Evolutionary conservation across 352 stramenopile species (phyloP).

Genomic region (Elongisporangium undulatum): DNA sequence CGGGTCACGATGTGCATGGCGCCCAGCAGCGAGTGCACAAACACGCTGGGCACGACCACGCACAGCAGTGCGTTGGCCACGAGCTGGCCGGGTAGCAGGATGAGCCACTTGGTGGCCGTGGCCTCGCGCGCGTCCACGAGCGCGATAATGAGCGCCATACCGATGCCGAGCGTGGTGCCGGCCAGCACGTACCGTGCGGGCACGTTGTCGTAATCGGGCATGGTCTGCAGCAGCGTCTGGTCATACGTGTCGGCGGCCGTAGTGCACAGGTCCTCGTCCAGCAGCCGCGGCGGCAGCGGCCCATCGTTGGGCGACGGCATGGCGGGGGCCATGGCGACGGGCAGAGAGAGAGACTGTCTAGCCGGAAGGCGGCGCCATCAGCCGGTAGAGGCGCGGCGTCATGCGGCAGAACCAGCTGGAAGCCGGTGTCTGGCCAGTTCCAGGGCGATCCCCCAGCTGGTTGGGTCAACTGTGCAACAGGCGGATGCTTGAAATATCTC

Average conservation of each 20-base stretch:
- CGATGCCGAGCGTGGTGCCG: constrained; percentile 8
- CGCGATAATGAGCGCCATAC: constrained; percentile 17
- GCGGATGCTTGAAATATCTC: not conserved
- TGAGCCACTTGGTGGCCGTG: constrained; percentile 6
- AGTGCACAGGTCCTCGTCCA: not conserved
- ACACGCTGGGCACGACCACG: constrained; percentile 30
- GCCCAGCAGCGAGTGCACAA: constrained; percentile 36
- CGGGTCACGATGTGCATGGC: constrained; percentile 38
- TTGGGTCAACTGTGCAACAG: not conserved
- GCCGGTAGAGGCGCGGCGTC: not conserved
- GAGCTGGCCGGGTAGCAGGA: constrained; percentile 28
- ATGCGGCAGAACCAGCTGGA: not conserved
- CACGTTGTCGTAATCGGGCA: not conserved
- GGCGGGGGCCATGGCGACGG: not conserved
- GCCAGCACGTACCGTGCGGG: not conserved
- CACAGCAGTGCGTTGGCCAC: constrained; percentile 33
- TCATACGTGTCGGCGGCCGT: not conserved
- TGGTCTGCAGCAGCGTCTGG: not conserved
- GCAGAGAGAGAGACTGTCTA: not conserved
- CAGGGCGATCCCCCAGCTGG: not conserved
- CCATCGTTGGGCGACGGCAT: not conserved
- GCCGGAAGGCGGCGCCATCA: not conserved
- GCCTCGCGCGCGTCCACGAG: constrained; percentile 13
- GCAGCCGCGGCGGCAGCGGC: not conserved
- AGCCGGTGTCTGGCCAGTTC: not conserved